A percentile compares a stretch with the other conserved stretches of the same genome.
Conservation (phyloP, 139 green algal species). For the Volvox reticuliferus region DNA sequence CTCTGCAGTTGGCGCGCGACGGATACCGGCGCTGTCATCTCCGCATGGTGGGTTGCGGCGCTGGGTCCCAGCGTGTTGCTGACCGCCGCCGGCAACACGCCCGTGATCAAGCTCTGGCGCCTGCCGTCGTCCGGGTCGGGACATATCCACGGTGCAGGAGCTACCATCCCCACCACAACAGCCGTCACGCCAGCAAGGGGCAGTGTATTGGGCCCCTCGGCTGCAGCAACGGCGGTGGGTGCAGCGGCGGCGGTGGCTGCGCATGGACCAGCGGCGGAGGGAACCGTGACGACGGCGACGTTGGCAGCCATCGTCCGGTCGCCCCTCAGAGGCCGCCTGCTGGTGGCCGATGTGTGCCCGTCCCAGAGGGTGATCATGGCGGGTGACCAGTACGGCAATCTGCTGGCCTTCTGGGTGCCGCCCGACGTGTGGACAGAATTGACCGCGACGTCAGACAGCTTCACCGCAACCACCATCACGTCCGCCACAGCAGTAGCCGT, state of each 20-base stretch:
- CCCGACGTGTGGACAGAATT: background rate
- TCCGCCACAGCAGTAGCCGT: background rate
- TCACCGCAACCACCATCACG: background rate
- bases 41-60: background rate
- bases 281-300: background rate
- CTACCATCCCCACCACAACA: too few relatives aligned
- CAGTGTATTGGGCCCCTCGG: background rate
- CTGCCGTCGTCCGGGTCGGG: background rate
- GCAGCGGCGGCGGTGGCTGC: too few relatives aligned
- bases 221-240: too few relatives aligned
- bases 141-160: too few relatives aligned
- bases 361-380: slow-evolving; percentile 8
- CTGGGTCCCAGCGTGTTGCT: slow-evolving; percentile 19
- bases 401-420: slow-evolving; percentile 35
- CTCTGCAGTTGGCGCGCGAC: slow-evolving; percentile 18
- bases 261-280: too few relatives aligned
- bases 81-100: background rate
- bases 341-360: slow-evolving; percentile 8
- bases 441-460: background rate
- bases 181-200: too few relatives aligned
- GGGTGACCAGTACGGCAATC: slow-evolving; percentile 48
- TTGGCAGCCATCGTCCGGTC: slow-evolving; percentile 27
- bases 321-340: slow-evolving; percentile 19
- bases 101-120: slow-evolving; percentile 19
- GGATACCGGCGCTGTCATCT: background rate